A percentile compares a stretch with the other conserved stretches of the same genome.
phyloP scores from a whole-genome alignment of 495 filamentous ascomycete genomes.

The Neurospora terricola region DNA sequence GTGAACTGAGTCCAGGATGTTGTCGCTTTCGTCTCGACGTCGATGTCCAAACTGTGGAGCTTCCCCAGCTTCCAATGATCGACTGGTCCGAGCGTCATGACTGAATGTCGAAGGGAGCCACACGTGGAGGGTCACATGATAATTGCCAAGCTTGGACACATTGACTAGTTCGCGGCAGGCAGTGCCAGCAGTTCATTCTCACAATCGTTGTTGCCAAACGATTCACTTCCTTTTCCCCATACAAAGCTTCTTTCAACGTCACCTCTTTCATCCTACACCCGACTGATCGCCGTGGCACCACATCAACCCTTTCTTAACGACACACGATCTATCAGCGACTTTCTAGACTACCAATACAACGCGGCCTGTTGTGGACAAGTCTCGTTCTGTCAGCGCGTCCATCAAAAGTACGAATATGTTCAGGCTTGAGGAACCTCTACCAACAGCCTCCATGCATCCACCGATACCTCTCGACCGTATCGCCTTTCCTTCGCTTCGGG shows the following conservation, averaged over 20 bases:
- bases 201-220: neutral
- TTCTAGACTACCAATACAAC: neutral
- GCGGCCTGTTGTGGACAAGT: neutral
- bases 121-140: neutral
- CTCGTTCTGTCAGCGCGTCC: no score
- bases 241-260: neutral
- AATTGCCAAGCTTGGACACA: neutral
- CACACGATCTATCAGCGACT: no score
- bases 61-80: neutral
- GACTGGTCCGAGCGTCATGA: neutral
- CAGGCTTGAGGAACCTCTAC: no score
- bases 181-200: neutral
- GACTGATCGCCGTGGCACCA: neutral
- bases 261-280: neutral
- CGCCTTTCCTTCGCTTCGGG: no score
- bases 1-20: constrained; percentile 1
- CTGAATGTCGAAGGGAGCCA: neutral
- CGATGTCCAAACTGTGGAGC: neutral
- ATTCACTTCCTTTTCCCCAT: neutral
- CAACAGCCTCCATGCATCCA: no score
- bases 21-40: neutral
- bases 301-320: neutral
- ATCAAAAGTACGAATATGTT: no score
- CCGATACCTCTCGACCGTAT: no score
- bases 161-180: neutral